Evolutionary conservation across 2,329 filamentous ascomycete genomes (phyloP).

Genomic region (Claviceps spartinae): DNA sequence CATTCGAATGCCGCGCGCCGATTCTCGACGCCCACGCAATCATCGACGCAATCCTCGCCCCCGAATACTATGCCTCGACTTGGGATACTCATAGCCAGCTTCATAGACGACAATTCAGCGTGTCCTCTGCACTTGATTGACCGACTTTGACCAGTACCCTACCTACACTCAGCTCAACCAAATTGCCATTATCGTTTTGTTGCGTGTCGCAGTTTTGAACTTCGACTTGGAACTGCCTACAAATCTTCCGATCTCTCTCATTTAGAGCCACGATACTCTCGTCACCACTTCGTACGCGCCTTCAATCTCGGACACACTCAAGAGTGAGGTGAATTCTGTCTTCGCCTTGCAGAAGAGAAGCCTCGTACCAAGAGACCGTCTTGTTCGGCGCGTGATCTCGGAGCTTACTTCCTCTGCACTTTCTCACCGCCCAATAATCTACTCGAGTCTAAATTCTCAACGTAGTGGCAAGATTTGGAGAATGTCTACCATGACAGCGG

Average conservation of each 20-base stretch:
- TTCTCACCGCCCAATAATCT: not conserved
- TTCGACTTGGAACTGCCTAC: not conserved
- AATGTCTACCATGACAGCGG: constrained; percentile 8
- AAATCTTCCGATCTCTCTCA: not conserved
- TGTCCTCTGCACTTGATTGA: not conserved
- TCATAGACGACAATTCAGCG: not conserved
- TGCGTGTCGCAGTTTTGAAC: not conserved
- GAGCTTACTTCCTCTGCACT: not conserved
- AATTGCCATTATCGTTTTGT: not conserved
- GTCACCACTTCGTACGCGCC: not conserved
- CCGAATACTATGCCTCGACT: constrained; percentile 3
- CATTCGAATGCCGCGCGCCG: not conserved
- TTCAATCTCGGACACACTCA: not conserved
- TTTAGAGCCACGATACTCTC: not conserved
- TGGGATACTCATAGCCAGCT: not conserved
- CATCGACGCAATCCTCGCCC: not conserved
- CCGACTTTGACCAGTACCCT: not conserved
- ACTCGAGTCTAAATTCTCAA: not conserved
- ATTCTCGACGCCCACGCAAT: not conserved
- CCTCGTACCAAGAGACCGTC: too few species aligned
- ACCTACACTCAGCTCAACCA: not conserved
- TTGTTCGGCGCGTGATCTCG: not conserved
- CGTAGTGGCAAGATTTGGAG: not conserved
- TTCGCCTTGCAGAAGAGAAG: not conserved
- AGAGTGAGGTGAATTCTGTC: not conserved